Evolutionary conservation across 352 stramenopile species (phyloP), one percentile per base, ranked within the genome.

Genomic region (Globisporangium nunn): DNA sequence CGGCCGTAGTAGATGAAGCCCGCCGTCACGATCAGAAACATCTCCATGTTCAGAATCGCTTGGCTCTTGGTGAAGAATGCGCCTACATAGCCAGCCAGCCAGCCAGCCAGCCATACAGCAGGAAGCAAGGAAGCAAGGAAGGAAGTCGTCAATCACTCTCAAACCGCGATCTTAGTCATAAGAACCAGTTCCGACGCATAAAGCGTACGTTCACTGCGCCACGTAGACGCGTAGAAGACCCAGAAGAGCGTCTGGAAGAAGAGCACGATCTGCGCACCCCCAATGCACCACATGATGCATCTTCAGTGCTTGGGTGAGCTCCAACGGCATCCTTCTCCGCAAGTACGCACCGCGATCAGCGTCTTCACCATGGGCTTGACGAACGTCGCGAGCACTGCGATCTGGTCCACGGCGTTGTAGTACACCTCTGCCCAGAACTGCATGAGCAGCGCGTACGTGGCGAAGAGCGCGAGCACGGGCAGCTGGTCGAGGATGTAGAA

Each of bases 381-480:
- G 12, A 86, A 59, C 11, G 74, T 67, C 28, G 69, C 75, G 43
- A 93, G 68, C 5, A 83, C 73, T 15, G 68, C 46, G 46, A 93
- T 62, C 40, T 84, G 72, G 57, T 93, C 84, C 49, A 91, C 82
- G 33, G 85, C 85, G 46, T 95, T 92, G 72, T 91, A 95, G 56
- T 95, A 95, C 14, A 95, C 82, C 61, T 95, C 83, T 6, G 85
- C 85, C 85, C 85, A 95, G 49, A 95, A 95, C 55, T 93, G 80
- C 62, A 93, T 70, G 29, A 95, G 72, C 56, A 95, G 65, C 29
- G 81, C 72, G 56, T 95, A 93, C 50, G 88, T 77, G 6, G 78
- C 76, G 48, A 95, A 86, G 62, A 93, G 91, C 5, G 85, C 70
- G 50, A 95, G 54, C 55, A 93, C 92, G 12, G 85, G 85, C 18